Percentiles rank a stretch among this genome's conserved stretches.
These are phyloP conservation scores for Babesia gibsoni DNA, from an alignment of 169 alveolate genomes.

Conservation along the genomic window DNA sequence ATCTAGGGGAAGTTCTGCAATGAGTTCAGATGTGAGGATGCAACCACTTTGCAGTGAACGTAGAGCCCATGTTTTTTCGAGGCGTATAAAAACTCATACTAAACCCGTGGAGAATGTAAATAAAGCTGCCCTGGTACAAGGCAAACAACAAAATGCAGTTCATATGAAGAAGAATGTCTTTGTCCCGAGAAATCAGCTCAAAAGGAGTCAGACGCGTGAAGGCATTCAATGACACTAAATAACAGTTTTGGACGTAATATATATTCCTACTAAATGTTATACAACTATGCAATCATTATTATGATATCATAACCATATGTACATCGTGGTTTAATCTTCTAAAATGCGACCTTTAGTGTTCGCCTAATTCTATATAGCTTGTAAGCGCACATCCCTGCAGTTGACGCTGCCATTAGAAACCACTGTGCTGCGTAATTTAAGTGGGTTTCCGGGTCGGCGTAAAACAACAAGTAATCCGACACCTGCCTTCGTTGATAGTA, in stretches of 20 bases:
- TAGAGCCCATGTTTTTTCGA: constrained; percentile 9
- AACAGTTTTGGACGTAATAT: neutral
- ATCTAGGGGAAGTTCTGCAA: too few relatives aligned
- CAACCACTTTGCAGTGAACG: constrained; percentile 14
- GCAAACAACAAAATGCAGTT: constrained; percentile 5
- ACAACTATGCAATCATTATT: neutral
- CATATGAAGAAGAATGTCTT: neutral
- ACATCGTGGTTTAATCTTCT: too few relatives aligned
- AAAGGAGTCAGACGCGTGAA: neutral
- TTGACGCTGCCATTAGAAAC: constrained; percentile 74
- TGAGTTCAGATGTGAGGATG: neutral
- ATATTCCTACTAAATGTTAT: neutral
- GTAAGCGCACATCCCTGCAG: constrained; percentile 64
- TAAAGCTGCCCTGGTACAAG: too few relatives aligned
- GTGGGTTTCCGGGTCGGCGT: constrained; percentile 87
- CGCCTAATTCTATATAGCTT: constrained; percentile 46
- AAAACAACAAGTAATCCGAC: constrained; percentile 81
- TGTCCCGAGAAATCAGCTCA: constrained; percentile 9
- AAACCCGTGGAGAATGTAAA: neutral
- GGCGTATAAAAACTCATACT: constrained; percentile 9
- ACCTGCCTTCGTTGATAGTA: constrained; percentile 68
- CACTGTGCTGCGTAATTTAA: constrained; percentile 88
- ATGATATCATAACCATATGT: too few relatives aligned
- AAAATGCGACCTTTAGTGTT: constrained; percentile 1
- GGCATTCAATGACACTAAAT: too few relatives aligned